These are phyloP conservation scores for Trichoderma hamatum DNA, from an alignment of 2,329 filamentous ascomycete species.

Conservation along the genomic window DNA sequence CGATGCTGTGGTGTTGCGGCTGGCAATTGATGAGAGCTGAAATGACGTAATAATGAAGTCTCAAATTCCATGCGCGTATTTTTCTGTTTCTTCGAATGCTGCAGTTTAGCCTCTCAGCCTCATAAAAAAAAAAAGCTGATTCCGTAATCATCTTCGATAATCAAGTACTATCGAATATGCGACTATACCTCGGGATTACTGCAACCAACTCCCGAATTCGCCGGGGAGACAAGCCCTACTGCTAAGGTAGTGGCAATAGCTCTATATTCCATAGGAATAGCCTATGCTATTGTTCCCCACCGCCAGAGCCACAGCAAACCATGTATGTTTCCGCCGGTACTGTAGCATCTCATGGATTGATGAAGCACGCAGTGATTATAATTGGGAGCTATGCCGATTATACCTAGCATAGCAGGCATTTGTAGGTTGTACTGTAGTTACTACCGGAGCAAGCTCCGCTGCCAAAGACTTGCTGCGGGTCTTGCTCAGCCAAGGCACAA, in stretches of 20 bases:
- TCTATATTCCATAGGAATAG: no score
- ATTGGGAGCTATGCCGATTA: no score
- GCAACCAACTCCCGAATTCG: conserved; percentile 4
- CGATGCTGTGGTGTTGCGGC: background rate
- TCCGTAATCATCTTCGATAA: background rate
- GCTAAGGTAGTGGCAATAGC: no score
- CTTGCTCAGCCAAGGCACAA: background rate
- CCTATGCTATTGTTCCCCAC: background rate
- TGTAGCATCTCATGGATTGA: background rate
- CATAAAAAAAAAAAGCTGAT: background rate
- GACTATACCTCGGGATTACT: background rate
- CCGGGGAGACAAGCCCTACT: background rate
- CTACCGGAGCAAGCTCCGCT: background rate
- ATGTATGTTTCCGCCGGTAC: background rate
- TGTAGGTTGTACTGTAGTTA: background rate
- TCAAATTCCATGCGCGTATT: background rate
- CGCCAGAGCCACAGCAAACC: background rate
- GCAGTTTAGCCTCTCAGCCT: conserved; percentile 1
- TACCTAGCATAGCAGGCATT: background rate
- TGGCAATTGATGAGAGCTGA: background rate
- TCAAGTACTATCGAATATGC: background rate
- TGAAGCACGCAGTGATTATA: background rate
- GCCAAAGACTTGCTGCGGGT: background rate
- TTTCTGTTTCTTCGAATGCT: background rate
- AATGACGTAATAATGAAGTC: conserved; percentile 11